Evolutionary conservation across 192 early-diverging fungal genomes (phyloP).

Genomic region (Hyaloraphidium curvatum): DNA sequence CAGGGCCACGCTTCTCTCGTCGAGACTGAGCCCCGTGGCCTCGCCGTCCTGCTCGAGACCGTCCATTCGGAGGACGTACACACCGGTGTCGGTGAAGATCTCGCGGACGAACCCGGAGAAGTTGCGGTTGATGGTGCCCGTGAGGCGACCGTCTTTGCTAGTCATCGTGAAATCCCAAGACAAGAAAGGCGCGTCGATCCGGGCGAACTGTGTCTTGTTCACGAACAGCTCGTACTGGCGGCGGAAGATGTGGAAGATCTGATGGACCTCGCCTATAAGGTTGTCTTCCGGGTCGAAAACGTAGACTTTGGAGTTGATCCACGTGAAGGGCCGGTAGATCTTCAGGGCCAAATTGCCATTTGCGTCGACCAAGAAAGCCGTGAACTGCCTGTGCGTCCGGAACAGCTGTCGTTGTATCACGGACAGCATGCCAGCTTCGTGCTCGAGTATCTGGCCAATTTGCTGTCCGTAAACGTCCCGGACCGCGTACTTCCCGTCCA

Average conservation of each 20-base stretch:
- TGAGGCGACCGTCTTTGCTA: conserved; percentile 23
- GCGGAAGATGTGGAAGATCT: conserved; percentile 63
- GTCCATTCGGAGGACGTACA: conserved; percentile 52
- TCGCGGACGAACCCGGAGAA: conserved; percentile 67
- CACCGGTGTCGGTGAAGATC: conserved; percentile 72
- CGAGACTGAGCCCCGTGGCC: too few species aligned
- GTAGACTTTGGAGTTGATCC: conserved; percentile 57
- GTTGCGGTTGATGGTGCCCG: conserved; percentile 50
- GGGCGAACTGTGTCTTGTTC: conserved; percentile 39
- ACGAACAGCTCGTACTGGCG: conserved; percentile 70
- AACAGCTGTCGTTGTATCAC: conserved; percentile 49
- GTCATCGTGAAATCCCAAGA: conserved; percentile 62
- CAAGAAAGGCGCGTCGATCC: conserved; percentile 46
- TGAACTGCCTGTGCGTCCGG: conserved; percentile 51
- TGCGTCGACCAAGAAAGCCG: conserved; percentile 47
- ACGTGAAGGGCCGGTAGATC: conserved; percentile 39
- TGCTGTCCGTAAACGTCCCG: background rate
- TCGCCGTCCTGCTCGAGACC: background rate
- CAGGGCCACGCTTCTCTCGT: too few species aligned
- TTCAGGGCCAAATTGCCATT: conserved; percentile 39
- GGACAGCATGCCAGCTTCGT: conserved; percentile 35
- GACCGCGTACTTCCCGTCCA: background rate
- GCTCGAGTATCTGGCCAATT: conserved; percentile 64
- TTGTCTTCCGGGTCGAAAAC: conserved; percentile 37
- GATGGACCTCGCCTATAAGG: conserved; percentile 63